Evolutionary conservation across 371 early-diverging fungal species (phyloP).

Genomic region (Mortierella sp.): DNA sequence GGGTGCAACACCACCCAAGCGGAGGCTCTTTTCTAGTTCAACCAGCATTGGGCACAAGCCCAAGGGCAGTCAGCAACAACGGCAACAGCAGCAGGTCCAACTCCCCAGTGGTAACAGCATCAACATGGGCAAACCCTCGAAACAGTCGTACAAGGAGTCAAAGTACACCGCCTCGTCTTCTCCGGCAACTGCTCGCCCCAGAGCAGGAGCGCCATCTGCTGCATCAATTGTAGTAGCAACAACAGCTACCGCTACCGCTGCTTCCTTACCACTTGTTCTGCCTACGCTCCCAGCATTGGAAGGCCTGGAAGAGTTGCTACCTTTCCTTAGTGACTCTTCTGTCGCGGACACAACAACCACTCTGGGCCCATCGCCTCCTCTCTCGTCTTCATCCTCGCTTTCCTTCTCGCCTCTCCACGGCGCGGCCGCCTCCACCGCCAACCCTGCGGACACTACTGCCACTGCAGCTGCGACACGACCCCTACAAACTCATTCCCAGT

Average conservation of each 20-base stretch:
- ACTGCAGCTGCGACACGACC: no score
- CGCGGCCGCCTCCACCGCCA: no score
- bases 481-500: conserved; percentile 2
- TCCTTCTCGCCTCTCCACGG: no score
- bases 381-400: no score
- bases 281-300: conserved; percentile 18
- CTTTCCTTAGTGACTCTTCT: neutral
- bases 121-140: neutral
- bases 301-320: neutral
- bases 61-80: neutral
- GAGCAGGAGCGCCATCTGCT: neutral
- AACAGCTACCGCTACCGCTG: neutral
- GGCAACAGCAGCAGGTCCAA: neutral
- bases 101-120: conserved; percentile 2
- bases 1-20: neutral
- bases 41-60: conserved; percentile 1
- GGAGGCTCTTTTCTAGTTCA: conserved; percentile 1
- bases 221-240: neutral
- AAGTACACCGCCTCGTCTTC: no score
- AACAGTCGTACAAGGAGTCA: no score
- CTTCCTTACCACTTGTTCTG: conserved; percentile 29
- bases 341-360: no score
- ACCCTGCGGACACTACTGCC: no score
- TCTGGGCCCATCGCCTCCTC: no score
- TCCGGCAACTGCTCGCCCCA: no score